Evolutionary conservation across 768 basidiomycete species (phyloP).

Genomic region (Mycena metata): DNA sequence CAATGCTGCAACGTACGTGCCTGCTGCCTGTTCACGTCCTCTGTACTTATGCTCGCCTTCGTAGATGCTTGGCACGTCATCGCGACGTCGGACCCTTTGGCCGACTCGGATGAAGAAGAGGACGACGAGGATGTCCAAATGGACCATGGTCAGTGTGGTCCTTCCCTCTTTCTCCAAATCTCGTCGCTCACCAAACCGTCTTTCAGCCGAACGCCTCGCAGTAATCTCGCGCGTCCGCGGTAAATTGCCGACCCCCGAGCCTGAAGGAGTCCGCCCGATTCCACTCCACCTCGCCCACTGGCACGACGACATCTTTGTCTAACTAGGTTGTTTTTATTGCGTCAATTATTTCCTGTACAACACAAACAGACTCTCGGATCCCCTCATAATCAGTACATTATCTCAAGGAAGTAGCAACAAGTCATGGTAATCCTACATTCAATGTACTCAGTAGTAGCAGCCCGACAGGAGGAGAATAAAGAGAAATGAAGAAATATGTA

Average conservation of each 20-base stretch:
- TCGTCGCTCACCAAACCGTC: slow-evolving; percentile 17
- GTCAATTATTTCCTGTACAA: slow-evolving; percentile 28
- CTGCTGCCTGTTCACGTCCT: slow-evolving; percentile 12
- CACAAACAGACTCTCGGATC: background rate
- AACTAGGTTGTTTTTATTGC: slow-evolving; percentile 20
- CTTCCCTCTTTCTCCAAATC: slow-evolving; percentile 14
- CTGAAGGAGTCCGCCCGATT: slow-evolving; percentile 43
- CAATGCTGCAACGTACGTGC: slow-evolving; percentile 74
- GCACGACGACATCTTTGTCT: slow-evolving; percentile 29
- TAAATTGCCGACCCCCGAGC: slow-evolving; percentile 70
- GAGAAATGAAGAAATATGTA: slow-evolving; percentile 19
- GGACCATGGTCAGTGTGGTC: slow-evolving; percentile 69
- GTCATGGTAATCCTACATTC: slow-evolving; percentile 39
- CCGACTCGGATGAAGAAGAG: slow-evolving; percentile 81
- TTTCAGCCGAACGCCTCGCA: slow-evolving; percentile 69
- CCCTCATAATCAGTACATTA: slow-evolving; percentile 41
- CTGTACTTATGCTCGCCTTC: slow-evolving; percentile 20
- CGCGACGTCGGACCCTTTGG: slow-evolving; percentile 76
- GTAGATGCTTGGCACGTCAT: slow-evolving; percentile 82
- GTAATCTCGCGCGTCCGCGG: slow-evolving; percentile 71
- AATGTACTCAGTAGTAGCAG: slow-evolving; percentile 38
- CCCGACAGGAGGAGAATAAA: slow-evolving; percentile 26
- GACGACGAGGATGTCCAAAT: slow-evolving; percentile 73
- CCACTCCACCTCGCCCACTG: slow-evolving; percentile 20
- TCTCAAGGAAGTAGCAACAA: slow-evolving; percentile 33